Conservation (phyloP, 495 filamentous ascomycete genomes). For the Hyaloscypha bicolor region DNA sequence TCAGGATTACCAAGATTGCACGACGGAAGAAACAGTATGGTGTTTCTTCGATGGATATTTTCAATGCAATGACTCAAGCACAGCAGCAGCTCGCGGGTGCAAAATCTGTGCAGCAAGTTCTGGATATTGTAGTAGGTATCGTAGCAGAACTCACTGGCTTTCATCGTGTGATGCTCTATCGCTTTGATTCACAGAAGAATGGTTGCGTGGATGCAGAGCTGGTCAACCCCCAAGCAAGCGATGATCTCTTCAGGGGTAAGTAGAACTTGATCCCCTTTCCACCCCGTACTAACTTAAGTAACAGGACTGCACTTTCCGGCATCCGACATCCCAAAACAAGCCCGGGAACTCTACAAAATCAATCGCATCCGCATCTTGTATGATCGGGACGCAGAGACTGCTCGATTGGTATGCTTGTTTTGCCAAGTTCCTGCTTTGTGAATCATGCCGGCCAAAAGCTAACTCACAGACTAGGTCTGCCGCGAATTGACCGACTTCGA, state of each 20-base stretch:
- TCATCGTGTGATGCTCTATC: constrained; percentile 91
- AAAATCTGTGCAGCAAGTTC: constrained; percentile 62
- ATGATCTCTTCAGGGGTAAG: constrained; percentile 62
- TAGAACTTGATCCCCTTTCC: not conserved
- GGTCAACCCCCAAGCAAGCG: constrained; percentile 73
- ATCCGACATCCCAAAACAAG: constrained; percentile 87
- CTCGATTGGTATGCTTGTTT: constrained; percentile 54
- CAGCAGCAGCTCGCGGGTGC: constrained; percentile 75
- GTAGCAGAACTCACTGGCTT: constrained; percentile 90
- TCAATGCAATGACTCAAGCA: constrained; percentile 86
- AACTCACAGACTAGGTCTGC: constrained; percentile 55
- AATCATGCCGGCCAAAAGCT: not conserved
- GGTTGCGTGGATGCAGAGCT: constrained; percentile 86
- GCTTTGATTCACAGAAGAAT: constrained; percentile 83
- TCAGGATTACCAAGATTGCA: constrained; percentile 75
- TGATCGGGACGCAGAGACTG: constrained; percentile 73
- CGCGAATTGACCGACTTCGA: constrained; percentile 74
- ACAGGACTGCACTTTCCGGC: constrained; percentile 87
- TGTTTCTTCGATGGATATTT: constrained; percentile 82
- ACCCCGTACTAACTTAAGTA: constrained; percentile 39
- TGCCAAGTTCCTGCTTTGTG: not conserved
- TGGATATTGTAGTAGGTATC: constrained; percentile 73
- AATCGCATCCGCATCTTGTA: constrained; percentile 81
- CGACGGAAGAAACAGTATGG: constrained; percentile 76
- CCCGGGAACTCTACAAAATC: constrained; percentile 76